Base-by-base conservation (phyloP, 2,329 filamentous ascomycete species). In the Sarocladium strictum region DNA sequence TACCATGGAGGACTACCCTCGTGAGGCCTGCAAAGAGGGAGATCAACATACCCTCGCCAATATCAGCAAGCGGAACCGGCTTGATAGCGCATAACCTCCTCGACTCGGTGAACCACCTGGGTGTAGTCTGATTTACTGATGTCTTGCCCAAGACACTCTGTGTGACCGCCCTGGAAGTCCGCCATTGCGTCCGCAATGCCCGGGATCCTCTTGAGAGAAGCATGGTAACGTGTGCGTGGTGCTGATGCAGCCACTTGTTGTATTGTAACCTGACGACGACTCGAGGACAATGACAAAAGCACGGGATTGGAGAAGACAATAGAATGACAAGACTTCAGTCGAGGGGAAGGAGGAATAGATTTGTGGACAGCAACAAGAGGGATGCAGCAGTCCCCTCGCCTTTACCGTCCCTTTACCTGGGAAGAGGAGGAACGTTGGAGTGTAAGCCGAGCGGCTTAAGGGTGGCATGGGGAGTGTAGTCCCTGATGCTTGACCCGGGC, bases 41-140 rank as follows among this genome's bases (percentile, higher is more conserved):
- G 15, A 6, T 10, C 47, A 4, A 17, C 67, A 59, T 62, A 87
- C 88, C 88, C 78, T 95, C 90, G 52, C 90, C 90, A 70, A 95
- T 94, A 66, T 95, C 90, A 58, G 90, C 89, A 57, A 95, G 72
- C 38, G 93, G 65, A 57, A 94, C 91, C 1, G 90, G 89, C 72
- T 93, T 93, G 47, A 94, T 77, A 1, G 78, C 81, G 52, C 72
- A 74, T 45, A 80, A 62, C 15, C 66, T 69, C 59, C 71, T 69
- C 17, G 79, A 77, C 41, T 75, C 73, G 58, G 81, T 78, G 62
- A 84, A 81, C 57, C 71, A 73, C 61, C 76, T 73, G 26, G 68
- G 61, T 54, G 67, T 58, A 56, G 64, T 60, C 51, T 51, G 47
- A 35, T 64, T 63, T 50, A 57, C 60, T 63, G 62, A 61, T 59